Conservation (phyloP, 345 rosid species). For the Clarkia xantiana region DNA sequence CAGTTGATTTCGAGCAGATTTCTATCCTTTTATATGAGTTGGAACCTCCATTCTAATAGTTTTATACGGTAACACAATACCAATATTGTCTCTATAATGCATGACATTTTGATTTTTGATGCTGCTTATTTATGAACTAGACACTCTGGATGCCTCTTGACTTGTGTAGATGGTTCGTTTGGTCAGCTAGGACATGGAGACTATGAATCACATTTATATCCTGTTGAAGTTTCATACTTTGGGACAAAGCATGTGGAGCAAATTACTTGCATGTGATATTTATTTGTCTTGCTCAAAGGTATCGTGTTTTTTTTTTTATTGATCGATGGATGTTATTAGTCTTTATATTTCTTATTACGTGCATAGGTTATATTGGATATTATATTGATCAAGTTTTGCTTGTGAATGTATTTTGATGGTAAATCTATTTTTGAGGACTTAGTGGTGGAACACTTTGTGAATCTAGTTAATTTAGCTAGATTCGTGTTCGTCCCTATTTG, state of each 20-base stretch:
- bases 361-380: no score
- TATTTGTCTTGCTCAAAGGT: conserved; percentile 71
- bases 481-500: no score
- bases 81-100: neutral
- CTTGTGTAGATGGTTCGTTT: conserved; percentile 84
- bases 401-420: no score
- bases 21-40: no score
- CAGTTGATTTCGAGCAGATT: no score
- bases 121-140: conserved; percentile 14
- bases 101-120: neutral
- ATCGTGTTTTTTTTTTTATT: conserved; percentile 6
- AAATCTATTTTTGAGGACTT: no score
- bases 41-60: no score
- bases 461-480: no score
- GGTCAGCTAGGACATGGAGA: conserved; percentile 97
- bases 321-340: neutral
- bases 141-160: conserved; percentile 42
- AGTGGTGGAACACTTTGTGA: no score
- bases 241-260: conserved; percentile 29
- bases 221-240: conserved; percentile 51
- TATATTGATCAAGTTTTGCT: no score
- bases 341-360: no score
- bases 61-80: neutral
- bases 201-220: conserved; percentile 30
- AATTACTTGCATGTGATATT: conserved; percentile 86